Evolutionary conservation across 2,329 filamentous ascomycete species (phyloP), one percentile per base, ranked within the genome.

Genomic region (Talaromyces sp.): DNA sequence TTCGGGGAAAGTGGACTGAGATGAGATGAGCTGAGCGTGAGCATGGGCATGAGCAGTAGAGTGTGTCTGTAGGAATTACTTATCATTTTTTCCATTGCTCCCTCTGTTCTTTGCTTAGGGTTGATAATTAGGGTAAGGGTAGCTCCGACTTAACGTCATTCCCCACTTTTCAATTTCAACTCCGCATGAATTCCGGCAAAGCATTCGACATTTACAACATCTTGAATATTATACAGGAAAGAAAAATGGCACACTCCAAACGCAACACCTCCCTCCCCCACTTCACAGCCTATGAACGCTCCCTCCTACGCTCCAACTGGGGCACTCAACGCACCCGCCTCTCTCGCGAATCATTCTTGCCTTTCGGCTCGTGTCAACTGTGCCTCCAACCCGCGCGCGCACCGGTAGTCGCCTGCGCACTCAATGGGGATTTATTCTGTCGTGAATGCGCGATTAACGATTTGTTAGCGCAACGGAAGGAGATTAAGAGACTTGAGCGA

Each of bases 361-460:
- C 91, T 5, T 96, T 97, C 72, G 90, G 88, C 56, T 91, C 88
- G 21, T 99, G 93, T 77, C 84, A 87, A 56, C 81, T 99, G 28
- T 99, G 93, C 69, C 86, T 97, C 15, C 84, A 91, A 60, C 83
- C 87, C 7, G 89, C 92, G 19, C 84, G 87, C 31, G 84, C 91
- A 48, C 92, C 94, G 0, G 91, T 97, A 22, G 91, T 97, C 36
- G 86, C 90, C 21, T 97, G 93, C 73, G 78, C 83, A 2, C 74
- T 75, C 2, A 83, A 86, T 63, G 93, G 93, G 61, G 92, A 97
- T 73, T 80, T 99, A 13, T 97, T 97, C 77, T 99, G 93, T 73
- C 86, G 91, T 65, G 94, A 97, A 77, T 99, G 93, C 76, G 92
- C 91, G 8, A 84, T 97, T 55, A 86, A 80, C 64, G 96, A 97